Base-by-base conservation (phyloP, 78 protist genomes). In the Monocercomonoides exilis region DNA sequence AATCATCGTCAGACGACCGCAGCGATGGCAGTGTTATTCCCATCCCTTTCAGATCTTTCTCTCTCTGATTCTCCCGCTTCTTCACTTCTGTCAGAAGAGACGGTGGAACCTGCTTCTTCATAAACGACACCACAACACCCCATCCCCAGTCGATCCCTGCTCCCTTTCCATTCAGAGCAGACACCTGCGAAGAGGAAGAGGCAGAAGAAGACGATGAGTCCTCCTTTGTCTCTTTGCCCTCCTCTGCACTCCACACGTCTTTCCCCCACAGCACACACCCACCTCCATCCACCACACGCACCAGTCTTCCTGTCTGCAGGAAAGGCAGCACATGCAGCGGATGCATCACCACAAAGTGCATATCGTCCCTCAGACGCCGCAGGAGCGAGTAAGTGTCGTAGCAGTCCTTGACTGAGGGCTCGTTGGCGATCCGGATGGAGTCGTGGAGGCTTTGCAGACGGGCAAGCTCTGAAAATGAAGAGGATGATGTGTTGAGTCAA, bases 291-390 rank as follows among this genome's bases (percentile, higher is more conserved):
- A n/a, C n/a, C 0, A 93, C 86, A 29, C 80, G 89, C 33, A 92
- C 93, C 11, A 95, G 34, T 21, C 97, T 63, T 29, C 97, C 97
- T 44, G 96, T 93, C 38, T 90, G 90, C 33, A 95, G 77, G 81
- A 90, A 95, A 2, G 94, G 94, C 84, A 89, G 77, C 1, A 87
- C 85, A 90, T 89, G 64, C 2, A 86, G 29, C 33, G 97, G 96
- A 45, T 85, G 87, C 38, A 41, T 91, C 35, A 89, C 79, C 2
- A 87, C 46, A 32, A 64, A 45, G 4, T 92, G 84, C 91, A 89
- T 54, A 45, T 92, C 90, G 1, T 91, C 89, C 3, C 42, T 11
- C 29, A 91, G 77, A 82, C 70, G 43, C 2, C 2, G 2, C 33
- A 91, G 34, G 81, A 3, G 5, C 46, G 2, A 32, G 79, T 0